phyloP scores from a whole-genome alignment of 2,329 filamentous ascomycete species.

The Amphichorda felina region DNA sequence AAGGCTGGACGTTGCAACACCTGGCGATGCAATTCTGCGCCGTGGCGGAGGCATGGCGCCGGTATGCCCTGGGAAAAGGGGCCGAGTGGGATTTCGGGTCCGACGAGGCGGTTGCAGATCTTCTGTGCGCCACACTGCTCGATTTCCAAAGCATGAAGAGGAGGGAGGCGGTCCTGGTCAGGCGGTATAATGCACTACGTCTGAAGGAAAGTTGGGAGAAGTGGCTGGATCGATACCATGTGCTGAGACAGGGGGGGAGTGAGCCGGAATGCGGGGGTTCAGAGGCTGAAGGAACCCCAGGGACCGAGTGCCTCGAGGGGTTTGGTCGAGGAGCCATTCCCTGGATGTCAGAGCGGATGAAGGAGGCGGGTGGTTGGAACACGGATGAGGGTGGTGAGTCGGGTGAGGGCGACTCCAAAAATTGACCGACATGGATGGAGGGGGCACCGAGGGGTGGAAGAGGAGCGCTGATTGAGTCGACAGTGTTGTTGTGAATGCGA shows the following conservation, averaged over 20 bases:
- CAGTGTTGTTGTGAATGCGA: too few relatives aligned
- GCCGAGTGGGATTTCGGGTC: slow-evolving; percentile 4
- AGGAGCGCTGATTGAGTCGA: too few relatives aligned
- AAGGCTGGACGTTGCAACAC: slow-evolving; percentile 1
- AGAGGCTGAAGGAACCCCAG: not conserved
- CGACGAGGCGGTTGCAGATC: slow-evolving; percentile 1
- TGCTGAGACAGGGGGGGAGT: not conserved
- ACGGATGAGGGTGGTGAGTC: too few relatives aligned
- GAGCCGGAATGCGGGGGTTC: not conserved
- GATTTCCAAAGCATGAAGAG: slow-evolving; percentile 10
- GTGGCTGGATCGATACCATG: slow-evolving; percentile 14
- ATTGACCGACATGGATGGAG: not conserved
- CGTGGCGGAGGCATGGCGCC: slow-evolving; percentile 5
- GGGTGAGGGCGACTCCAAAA: not conserved
- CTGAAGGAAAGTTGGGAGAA: slow-evolving; percentile 13
- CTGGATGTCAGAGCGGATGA: not conserved
- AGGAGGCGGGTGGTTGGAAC: not conserved
- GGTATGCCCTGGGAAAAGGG: slow-evolving; percentile 1
- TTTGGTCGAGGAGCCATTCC: not conserved
- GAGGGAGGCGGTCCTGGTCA: not conserved
- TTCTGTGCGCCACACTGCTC: slow-evolving; percentile 7
- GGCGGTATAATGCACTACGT: not conserved
- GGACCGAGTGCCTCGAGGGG: not conserved
- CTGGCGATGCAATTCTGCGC: slow-evolving; percentile 4
- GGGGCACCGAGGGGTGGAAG: too few relatives aligned